phyloP scores from a whole-genome alignment of 495 filamentous ascomycete genomes.

The Hypomontagnella monticulosa region DNA sequence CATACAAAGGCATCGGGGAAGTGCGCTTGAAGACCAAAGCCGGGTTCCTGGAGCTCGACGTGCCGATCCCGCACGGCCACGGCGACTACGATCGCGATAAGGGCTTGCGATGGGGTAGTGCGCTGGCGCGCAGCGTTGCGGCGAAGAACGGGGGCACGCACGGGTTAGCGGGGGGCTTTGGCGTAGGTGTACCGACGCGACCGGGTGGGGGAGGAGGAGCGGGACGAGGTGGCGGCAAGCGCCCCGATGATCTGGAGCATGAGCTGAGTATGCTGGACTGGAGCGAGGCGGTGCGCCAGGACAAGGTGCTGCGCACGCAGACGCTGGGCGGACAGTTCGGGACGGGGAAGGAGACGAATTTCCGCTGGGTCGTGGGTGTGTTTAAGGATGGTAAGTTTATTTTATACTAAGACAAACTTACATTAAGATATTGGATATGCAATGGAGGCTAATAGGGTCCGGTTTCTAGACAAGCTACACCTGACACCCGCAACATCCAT shows the following conservation, averaged over 20 bases:
- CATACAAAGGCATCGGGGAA: constrained; percentile 41
- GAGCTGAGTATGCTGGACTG: constrained; percentile 51
- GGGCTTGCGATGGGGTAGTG: constrained; percentile 56
- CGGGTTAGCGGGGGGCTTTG: constrained; percentile 59
- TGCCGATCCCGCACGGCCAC: constrained; percentile 50
- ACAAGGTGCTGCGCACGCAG: constrained; percentile 55
- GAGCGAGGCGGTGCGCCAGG: constrained; percentile 56
- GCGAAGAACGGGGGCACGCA: constrained; percentile 58
- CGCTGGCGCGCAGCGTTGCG: constrained; percentile 52
- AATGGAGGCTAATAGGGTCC: constrained; percentile 10
- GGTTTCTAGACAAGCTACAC: constrained; percentile 55
- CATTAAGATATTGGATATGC: neutral
- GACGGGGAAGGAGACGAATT: constrained; percentile 48
- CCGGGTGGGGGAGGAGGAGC: constrained; percentile 21
- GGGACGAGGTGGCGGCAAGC: constrained; percentile 22
- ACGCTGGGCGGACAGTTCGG: constrained; percentile 55
- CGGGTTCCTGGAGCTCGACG: constrained; percentile 61
- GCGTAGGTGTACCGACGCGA: constrained; percentile 46
- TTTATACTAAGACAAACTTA: neutral
- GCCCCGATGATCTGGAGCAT: constrained; percentile 41
- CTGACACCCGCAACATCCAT: constrained; percentile 57
- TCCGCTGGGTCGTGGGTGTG: constrained; percentile 58
- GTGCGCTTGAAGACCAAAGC: constrained; percentile 56
- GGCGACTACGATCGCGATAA: constrained; percentile 58
- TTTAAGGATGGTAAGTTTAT: constrained; percentile 56